Evolutionary conservation across 495 filamentous ascomycete species (phyloP), one percentile per base, ranked within the genome.

Genomic region (Podospora comata): DNA sequence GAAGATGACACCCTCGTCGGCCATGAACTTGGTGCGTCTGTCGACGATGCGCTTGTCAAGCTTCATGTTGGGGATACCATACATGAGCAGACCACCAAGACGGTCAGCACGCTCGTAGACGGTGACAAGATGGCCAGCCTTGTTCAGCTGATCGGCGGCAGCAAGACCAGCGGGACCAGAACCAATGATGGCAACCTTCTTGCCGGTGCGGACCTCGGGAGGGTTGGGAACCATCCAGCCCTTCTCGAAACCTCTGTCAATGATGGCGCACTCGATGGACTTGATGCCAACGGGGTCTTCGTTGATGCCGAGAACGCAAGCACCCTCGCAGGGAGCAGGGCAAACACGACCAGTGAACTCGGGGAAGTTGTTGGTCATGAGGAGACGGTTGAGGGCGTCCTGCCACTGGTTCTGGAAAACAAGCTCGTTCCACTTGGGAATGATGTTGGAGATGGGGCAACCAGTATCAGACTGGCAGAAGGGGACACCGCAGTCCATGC

Each of bases 51-150:
- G 92, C 86, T 99, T 99, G 86, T 99, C 95, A 32, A 99, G 89
- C 85, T 99, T 99, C 95, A 99, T 99, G 85, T 99, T 99, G 60
- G 95, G 95, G 69, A 99, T 99, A 71, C 95, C 95, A 76, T 99
- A 89, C 95, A 99, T 99, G 73, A 99, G 89, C 68, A 99, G 83
- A 75, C 95, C 95, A 79, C 95, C 95, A 68, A 91, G 82, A 68
- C 95, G 92, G 78, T 99, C 95, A 69, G 95, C 88, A 55, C 95
- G 92, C 85, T 99, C 95, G 79, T 97, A 98, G 18, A 99, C 92
- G 18, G 92, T 97, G 65, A 98, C 93, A 19, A 68, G 83, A 79
- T 99, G 95, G 48, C 95, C 95, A 71, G 90, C 91, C 76, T 90
- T 90, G 87, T 99, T 99, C 32, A 99, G 87, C 78, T 98, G 95